phyloP scores from a whole-genome alignment of 805 yeast species.

The Priceomyces fermenticarens region DNA sequence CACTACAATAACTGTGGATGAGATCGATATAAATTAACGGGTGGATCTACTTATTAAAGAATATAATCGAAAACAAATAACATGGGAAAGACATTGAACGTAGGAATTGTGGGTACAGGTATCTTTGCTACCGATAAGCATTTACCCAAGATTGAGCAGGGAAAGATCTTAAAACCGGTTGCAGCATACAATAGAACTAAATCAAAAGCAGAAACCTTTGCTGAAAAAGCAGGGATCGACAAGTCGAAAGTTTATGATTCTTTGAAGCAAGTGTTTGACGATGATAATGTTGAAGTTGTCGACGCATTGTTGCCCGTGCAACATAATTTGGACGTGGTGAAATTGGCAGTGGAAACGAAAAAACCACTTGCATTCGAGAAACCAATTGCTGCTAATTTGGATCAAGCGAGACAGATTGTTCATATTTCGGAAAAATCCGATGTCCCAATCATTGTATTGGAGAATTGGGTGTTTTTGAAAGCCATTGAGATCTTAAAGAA shows the following conservation, averaged over 20 bases:
- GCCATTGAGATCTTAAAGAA: constrained; percentile 51
- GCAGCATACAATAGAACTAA: constrained; percentile 84
- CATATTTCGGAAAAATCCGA: constrained; percentile 57
- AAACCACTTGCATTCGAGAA: constrained; percentile 86
- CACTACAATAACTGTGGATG: too few relatives aligned
- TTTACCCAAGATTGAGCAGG: constrained; percentile 63
- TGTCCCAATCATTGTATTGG: constrained; percentile 73
- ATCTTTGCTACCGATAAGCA: constrained; percentile 86
- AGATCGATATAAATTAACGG: too few relatives aligned
- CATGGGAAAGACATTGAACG: constrained; percentile 38
- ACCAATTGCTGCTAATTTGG: constrained; percentile 85
- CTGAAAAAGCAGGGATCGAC: constrained; percentile 54
- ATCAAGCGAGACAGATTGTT: constrained; percentile 80
- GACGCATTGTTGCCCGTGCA: constrained; percentile 92
- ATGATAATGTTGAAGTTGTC: constrained; percentile 66
- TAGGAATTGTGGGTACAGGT: constrained; percentile 77
- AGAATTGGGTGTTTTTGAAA: constrained; percentile 78
- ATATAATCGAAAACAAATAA: too few relatives aligned
- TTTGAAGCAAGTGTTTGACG: constrained; percentile 63
- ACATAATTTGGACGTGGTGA: constrained; percentile 64
- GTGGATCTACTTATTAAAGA: too few relatives aligned
- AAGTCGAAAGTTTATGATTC: constrained; percentile 52
- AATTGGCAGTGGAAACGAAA: constrained; percentile 64
- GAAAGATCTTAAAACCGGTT: constrained; percentile 51
- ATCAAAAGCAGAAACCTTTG: constrained; percentile 79